Conservation (phyloP, 2,329 filamentous ascomycete species). For the Cladophialophora exuberans region DNA sequence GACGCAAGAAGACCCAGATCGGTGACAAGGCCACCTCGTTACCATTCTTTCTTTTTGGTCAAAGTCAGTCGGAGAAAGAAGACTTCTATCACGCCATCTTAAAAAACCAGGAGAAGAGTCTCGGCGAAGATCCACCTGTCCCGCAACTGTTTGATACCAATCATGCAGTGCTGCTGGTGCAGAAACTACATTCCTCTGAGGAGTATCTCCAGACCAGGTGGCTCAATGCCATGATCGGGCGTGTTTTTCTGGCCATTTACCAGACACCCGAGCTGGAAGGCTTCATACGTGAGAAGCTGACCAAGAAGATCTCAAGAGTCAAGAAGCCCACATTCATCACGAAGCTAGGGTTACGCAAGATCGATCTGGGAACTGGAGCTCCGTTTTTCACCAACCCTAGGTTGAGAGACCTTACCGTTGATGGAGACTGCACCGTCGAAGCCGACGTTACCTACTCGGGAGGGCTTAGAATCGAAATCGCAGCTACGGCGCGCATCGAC, state of each 20-base stretch:
- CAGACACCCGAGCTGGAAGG: slow-evolving; percentile 80
- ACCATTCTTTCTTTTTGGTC: slow-evolving; percentile 91
- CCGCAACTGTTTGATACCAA: slow-evolving; percentile 79
- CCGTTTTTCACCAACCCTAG: slow-evolving; percentile 88
- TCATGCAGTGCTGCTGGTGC: slow-evolving; percentile 86
- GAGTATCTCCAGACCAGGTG: slow-evolving; percentile 89
- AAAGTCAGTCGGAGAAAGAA: slow-evolving; percentile 95
- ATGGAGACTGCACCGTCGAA: slow-evolving; percentile 86
- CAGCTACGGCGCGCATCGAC: slow-evolving; percentile 90
- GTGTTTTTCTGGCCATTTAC: slow-evolving; percentile 85
- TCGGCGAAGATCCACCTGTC: slow-evolving; percentile 63
- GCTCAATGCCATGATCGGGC: slow-evolving; percentile 88
- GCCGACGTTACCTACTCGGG: slow-evolving; percentile 87
- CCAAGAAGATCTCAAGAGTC: slow-evolving; percentile 93
- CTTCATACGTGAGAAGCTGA: slow-evolving; percentile 80
- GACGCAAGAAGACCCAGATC: slow-evolving; percentile 61
- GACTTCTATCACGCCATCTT: slow-evolving; percentile 96
- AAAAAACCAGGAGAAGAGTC: slow-evolving; percentile 74
- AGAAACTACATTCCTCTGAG: slow-evolving; percentile 86
- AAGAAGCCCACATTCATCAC: slow-evolving; percentile 90
- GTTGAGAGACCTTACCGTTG: slow-evolving; percentile 84
- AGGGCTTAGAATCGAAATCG: slow-evolving; percentile 85
- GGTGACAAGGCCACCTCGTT: slow-evolving; percentile 66
- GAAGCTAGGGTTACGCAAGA: slow-evolving; percentile 76
- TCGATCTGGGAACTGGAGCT: slow-evolving; percentile 83